phyloP scores from a whole-genome alignment of 306 rosid species.

The Vigna mungo region DNA sequence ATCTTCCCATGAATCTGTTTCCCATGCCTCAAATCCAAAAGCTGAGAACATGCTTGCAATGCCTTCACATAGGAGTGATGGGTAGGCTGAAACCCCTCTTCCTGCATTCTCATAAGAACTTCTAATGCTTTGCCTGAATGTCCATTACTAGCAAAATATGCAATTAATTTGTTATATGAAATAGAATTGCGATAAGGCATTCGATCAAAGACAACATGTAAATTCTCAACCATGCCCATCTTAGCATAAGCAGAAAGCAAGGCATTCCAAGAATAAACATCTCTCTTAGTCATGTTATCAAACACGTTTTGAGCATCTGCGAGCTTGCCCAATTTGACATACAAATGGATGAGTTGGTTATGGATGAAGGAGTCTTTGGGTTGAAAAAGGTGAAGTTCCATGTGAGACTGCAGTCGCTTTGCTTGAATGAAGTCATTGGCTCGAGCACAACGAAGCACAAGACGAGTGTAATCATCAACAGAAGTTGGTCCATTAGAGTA shows the following conservation, averaged over 20 bases:
- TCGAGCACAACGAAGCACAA: slow-evolving; percentile 67
- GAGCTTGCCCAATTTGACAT: slow-evolving; percentile 61
- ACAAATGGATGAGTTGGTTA: slow-evolving; percentile 64
- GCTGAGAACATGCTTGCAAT: slow-evolving; percentile 65
- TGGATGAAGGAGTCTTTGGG: slow-evolving; percentile 62
- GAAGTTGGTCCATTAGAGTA: slow-evolving; percentile 58
- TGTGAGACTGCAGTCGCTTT: slow-evolving; percentile 72
- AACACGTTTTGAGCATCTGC: slow-evolving; percentile 60
- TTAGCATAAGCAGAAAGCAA: slow-evolving; percentile 64
- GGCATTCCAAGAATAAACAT: slow-evolving; percentile 69
- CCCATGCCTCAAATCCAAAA: slow-evolving; percentile 58
- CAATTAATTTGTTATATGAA: slow-evolving; percentile 64
- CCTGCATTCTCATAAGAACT: slow-evolving; percentile 57
- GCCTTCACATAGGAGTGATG: slow-evolving; percentile 64
- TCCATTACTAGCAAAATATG: slow-evolving; percentile 56
- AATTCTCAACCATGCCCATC: slow-evolving; percentile 45
- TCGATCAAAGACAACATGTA: slow-evolving; percentile 49
- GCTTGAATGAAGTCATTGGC: slow-evolving; percentile 62
- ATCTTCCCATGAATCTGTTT: slow-evolving; percentile 69
- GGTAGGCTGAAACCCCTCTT: slow-evolving; percentile 57
- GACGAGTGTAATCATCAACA: slow-evolving; percentile 63
- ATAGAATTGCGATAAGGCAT: slow-evolving; percentile 66
- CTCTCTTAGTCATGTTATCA: slow-evolving; percentile 60
- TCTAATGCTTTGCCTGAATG: slow-evolving; percentile 51
- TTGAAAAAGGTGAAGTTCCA: slow-evolving; percentile 66